These are phyloP conservation scores for Chlorella sp. DNA, from an alignment of 139 green algal genomes.

Conservation along the genomic window DNA sequence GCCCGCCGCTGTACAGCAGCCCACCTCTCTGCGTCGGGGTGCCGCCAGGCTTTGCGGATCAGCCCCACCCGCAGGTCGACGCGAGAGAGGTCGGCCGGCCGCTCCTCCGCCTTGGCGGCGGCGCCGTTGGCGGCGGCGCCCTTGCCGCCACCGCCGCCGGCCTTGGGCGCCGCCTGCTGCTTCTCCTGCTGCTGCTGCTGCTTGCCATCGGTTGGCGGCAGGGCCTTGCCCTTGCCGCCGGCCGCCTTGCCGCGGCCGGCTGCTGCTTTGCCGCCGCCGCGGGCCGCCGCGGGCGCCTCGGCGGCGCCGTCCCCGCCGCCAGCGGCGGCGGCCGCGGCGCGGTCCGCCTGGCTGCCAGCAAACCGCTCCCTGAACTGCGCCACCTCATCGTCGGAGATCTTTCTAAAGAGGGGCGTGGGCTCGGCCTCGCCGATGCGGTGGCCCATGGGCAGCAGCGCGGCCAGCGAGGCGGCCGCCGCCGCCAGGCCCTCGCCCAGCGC, in stretches of 20 bases:
- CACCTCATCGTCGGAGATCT: slow-evolving; percentile 53
- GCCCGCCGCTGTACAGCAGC: too few relatives aligned
- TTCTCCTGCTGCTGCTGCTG: background rate
- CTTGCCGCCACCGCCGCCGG: background rate
- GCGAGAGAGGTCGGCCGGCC: slow-evolving; percentile 53
- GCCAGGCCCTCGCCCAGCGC: slow-evolving; percentile 55
- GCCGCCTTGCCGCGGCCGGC: slow-evolving; percentile 33
- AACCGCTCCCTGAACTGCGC: slow-evolving; percentile 38
- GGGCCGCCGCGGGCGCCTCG: background rate
- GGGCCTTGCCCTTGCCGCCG: slow-evolving; percentile 8
- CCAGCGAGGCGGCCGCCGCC: slow-evolving; percentile 23
- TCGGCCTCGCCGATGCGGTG: slow-evolving; percentile 65
- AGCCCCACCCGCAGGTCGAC: slow-evolving; percentile 83
- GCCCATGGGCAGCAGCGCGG: slow-evolving; percentile 64
- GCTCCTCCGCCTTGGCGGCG: slow-evolving; percentile 16
- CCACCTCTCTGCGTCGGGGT: slow-evolving; percentile 66
- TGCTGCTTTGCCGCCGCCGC: slow-evolving; percentile 11
- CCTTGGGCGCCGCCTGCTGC: too few relatives aligned
- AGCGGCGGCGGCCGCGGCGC: slow-evolving; percentile 7
- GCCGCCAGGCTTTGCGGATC: slow-evolving; percentile 64
- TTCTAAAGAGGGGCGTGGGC: slow-evolving; percentile 61
- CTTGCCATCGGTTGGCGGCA: slow-evolving; percentile 29
- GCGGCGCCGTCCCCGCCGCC: background rate
- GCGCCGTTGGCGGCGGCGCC: slow-evolving; percentile 3
- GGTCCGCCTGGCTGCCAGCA: slow-evolving; percentile 42